These are phyloP conservation scores for Arachis stenosperma DNA, from an alignment of 306 rosid genomes.

Conservation along the genomic window DNA sequence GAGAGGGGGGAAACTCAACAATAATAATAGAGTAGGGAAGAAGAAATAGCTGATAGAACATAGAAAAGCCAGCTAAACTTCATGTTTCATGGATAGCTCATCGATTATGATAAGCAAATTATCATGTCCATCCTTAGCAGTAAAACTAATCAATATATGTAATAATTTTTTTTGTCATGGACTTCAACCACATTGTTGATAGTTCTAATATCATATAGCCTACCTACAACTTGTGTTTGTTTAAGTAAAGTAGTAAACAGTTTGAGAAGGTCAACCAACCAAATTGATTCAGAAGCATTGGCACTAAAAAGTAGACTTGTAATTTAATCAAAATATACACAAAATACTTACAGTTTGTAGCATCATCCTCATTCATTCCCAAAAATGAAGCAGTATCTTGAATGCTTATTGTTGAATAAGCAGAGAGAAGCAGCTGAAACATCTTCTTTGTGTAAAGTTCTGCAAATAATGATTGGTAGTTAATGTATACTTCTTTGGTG, in stretches of 20 bases:
- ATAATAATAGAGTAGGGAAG: conserved; percentile 1
- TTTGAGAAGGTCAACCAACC: conserved; percentile 19
- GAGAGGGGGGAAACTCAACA: neutral
- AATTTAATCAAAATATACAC: conserved; percentile 2
- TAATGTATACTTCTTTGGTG: neutral
- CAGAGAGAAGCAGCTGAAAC: conserved; percentile 86
- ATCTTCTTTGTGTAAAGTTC: conserved; percentile 82
- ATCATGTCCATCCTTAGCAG: conserved; percentile 7
- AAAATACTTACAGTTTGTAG: conserved; percentile 67
- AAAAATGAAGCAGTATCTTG: conserved; percentile 76
- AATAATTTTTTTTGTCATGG: neutral
- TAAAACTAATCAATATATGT: neutral
- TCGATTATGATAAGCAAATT: conserved; percentile 9
- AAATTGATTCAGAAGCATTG: conserved; percentile 12
- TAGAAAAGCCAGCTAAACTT: conserved; percentile 27
- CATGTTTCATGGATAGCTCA: neutral
- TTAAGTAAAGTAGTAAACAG: neutral
- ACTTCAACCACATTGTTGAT: neutral
- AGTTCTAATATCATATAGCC: neutral
- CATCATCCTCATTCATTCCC: conserved; percentile 78
- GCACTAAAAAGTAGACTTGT: neutral
- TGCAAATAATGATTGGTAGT: conserved; percentile 46
- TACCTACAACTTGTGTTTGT: neutral
- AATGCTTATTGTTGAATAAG: conserved; percentile 87
- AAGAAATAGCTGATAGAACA: neutral